Evolutionary conservation across 306 rosid genomes (phyloP), one percentile per base, ranked within the genome.

Genomic region (Pterocarpus macrocarpus): DNA sequence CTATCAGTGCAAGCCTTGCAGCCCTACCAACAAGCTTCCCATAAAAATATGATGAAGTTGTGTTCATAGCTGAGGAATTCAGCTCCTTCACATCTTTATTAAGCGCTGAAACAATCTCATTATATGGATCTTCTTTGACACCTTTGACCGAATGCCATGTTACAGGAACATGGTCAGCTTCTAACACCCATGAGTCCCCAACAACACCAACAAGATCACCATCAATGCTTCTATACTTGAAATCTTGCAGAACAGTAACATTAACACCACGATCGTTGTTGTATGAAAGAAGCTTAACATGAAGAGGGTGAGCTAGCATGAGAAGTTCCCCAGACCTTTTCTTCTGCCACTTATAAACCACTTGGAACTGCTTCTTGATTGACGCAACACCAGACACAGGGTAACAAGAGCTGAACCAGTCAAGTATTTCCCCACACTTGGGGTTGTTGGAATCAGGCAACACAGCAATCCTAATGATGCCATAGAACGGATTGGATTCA

Each of bases 161-260:
- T 12, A 92, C 88, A 12, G 91, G 82, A 80, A 92, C 77, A 57
- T 90, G 69, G 49, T 90, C 85, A 2, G 87, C 69, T 76, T 89
- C 83, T 80, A 94, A 71, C 2, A 43, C 58, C 98, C 97, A 94
- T 39, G 97, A 87, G 76, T 86, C 84, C 4, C 98, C 98, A 64
- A 92, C 94, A 75, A 94, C 89, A 33, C 98, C 98, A 73, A 94
- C 95, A 64, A 94, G 97, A 5, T 92, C 94, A 17, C 98, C 98
- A 82, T 94, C 98, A 38, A 94, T 73, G 53, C 98, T 91, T 58
- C 39, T 90, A 52, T 85, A 91, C 89, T 87, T 94, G 1, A 94
- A 94, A 56, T 88, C 89, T 22, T 81, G 71, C 71, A 94, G 80
- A 80, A 94, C 80, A 57, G 85, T 82, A 3, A 86, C 84, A 15